A percentile compares a stretch with the other conserved stretches of the same genome.
phyloP scores from a whole-genome alignment of 2,329 filamentous ascomycete species.

The Scopulariopsis brevicaulis region DNA sequence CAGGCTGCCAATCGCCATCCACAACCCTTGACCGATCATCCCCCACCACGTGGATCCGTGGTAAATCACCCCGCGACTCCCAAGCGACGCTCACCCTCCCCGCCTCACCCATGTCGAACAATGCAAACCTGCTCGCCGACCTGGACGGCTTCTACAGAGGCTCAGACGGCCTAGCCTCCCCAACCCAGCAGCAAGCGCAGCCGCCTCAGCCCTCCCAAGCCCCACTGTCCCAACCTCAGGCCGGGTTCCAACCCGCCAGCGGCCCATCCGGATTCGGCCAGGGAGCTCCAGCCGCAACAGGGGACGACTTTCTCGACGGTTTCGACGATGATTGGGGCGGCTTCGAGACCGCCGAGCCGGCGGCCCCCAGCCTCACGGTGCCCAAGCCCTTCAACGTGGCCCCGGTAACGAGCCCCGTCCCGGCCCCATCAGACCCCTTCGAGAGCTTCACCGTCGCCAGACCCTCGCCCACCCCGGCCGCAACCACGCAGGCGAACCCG shows the following conservation, averaged over 20 bases:
- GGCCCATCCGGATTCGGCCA: slow-evolving; percentile 9
- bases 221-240: background rate
- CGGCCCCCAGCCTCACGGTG: slow-evolving; percentile 5
- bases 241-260: slow-evolving; percentile 11
- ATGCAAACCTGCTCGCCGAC: slow-evolving; percentile 53
- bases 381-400: slow-evolving; percentile 1
- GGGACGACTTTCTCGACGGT: slow-evolving; percentile 15
- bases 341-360: slow-evolving; percentile 45
- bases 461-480: slow-evolving; percentile 10
- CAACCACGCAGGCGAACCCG: slow-evolving; percentile 7
- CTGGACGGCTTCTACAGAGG: slow-evolving; percentile 39
- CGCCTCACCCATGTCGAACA: background rate
- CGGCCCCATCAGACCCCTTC: slow-evolving; percentile 5
- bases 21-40: background rate
- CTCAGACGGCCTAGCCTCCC: slow-evolving; percentile 13
- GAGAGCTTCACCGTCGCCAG: slow-evolving; percentile 10
- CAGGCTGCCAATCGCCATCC: background rate
- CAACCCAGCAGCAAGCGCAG: slow-evolving; percentile 1
- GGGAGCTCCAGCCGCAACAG: background rate
- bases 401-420: slow-evolving; percentile 1
- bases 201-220: background rate
- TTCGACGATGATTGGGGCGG: slow-evolving; percentile 58
- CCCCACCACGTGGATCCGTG: background rate
- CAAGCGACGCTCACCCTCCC: background rate
- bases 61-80: background rate